Evolutionary conservation across 164 flowering plant genomes (phyloP).

Genomic region (Annona cherimola): DNA sequence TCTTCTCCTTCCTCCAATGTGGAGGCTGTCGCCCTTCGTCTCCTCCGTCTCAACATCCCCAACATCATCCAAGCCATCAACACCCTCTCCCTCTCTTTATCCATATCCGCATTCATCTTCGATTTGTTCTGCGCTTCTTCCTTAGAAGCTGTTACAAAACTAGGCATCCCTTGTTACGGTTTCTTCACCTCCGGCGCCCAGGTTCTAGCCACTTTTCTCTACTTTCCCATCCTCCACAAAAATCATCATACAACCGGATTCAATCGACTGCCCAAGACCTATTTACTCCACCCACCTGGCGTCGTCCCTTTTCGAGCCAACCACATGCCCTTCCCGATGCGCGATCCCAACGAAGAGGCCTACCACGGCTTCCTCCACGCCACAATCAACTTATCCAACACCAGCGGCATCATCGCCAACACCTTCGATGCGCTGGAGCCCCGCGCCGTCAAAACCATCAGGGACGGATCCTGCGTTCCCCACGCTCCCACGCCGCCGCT

Average conservation of each 20-base stretch:
- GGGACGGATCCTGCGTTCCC: conserved; percentile 5
- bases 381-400: neutral
- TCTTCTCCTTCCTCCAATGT: conserved; percentile 15
- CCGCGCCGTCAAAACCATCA: conserved; percentile 14
- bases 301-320: conserved; percentile 11
- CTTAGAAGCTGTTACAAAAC: conserved; percentile 10
- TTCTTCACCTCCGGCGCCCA: conserved; percentile 20
- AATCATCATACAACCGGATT: conserved; percentile 5
- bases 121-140: conserved; percentile 34
- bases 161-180: conserved; percentile 24
- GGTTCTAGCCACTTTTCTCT: conserved; percentile 8
- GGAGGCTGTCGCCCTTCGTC: conserved; percentile 12
- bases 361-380: conserved; percentile 19
- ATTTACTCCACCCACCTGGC: conserved; percentile 16
- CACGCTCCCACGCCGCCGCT: conserved; percentile 13
- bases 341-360: conserved; percentile 10
- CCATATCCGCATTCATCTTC: conserved; percentile 23
- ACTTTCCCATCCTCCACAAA: conserved; percentile 12
- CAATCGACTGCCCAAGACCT: neutral
- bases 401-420: conserved; percentile 29
- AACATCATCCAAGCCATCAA: conserved; percentile 18
- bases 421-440: conserved; percentile 28
- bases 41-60: conserved; percentile 27
- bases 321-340: conserved; percentile 16
- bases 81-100: conserved; percentile 14